Conservation (phyloP, 2,329 filamentous ascomycete genomes). For the Epichloe bromicola region DNA sequence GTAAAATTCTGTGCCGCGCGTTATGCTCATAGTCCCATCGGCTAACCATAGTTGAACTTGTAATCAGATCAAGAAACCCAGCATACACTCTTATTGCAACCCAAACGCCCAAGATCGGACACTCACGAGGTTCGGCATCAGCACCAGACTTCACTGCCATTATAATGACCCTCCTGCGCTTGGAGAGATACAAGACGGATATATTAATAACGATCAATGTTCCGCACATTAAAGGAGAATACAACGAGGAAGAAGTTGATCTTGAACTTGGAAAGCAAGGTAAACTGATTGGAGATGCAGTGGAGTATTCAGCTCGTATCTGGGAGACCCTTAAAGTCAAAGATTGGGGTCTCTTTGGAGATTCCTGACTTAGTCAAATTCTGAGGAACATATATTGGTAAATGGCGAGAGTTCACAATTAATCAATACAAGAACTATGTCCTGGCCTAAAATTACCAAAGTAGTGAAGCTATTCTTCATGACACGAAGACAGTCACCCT, state of each 20-base stretch:
- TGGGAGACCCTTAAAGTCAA: slow-evolving; percentile 64
- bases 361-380: slow-evolving; percentile 7
- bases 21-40: neutral
- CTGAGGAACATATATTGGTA: too few relatives aligned
- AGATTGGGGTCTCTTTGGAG: slow-evolving; percentile 64
- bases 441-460: too few relatives aligned
- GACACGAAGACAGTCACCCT: too few relatives aligned
- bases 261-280: slow-evolving; percentile 51
- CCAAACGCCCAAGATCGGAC: slow-evolving; percentile 31
- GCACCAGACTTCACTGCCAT: slow-evolving; percentile 57
- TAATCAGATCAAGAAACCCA: slow-evolving; percentile 31
- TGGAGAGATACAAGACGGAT: slow-evolving; percentile 66
- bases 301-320: slow-evolving; percentile 55
- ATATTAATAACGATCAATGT: slow-evolving; percentile 80
- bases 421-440: too few relatives aligned
- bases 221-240: slow-evolving; percentile 65
- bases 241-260: slow-evolving; percentile 60
- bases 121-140: slow-evolving; percentile 21
- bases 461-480: too few relatives aligned
- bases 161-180: slow-evolving; percentile 62
- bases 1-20: neutral
- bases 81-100: slow-evolving; percentile 60
- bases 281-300: slow-evolving; percentile 52
- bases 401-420: too few relatives aligned
- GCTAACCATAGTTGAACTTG: slow-evolving; percentile 18